A percentile compares a stretch with the other conserved stretches of the same genome.
Conservation (phyloP, 2,329 filamentous ascomycete species). For the Alternaria sp. region DNA sequence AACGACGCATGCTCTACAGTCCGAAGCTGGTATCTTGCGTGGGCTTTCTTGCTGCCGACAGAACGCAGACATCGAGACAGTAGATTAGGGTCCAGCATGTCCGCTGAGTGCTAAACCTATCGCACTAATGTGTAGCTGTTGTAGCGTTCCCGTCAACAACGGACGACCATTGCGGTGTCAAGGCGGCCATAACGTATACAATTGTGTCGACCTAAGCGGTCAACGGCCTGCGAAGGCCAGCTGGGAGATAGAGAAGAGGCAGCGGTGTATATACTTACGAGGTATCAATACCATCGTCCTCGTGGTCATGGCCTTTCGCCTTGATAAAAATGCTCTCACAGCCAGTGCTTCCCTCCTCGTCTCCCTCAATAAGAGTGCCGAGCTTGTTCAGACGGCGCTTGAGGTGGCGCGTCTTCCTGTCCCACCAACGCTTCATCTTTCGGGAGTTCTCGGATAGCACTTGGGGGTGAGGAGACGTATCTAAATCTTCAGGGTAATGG, state of each 20-base stretch:
- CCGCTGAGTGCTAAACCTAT: too few relatives aligned
- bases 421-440: neutral
- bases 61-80: neutral
- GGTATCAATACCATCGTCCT: neutral
- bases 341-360: neutral
- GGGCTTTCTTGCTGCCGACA: neutral
- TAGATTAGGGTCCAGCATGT: neutral
- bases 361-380: neutral
- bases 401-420: neutral
- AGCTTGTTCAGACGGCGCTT: neutral
- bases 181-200: too few relatives aligned
- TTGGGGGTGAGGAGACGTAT: neutral
- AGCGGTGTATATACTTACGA: neutral
- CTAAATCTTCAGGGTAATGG: neutral
- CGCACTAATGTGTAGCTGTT: too few relatives aligned
- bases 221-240: neutral
- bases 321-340: neutral
- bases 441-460: neutral
- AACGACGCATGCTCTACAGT: neutral
- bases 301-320: neutral
- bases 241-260: neutral
- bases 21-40: neutral
- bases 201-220: too few relatives aligned
- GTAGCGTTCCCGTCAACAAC: too few relatives aligned
- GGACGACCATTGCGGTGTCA: too few relatives aligned